Base-by-base conservation (phyloP, 371 early-diverging fungal species). In the Fennellomyces sp. region DNA sequence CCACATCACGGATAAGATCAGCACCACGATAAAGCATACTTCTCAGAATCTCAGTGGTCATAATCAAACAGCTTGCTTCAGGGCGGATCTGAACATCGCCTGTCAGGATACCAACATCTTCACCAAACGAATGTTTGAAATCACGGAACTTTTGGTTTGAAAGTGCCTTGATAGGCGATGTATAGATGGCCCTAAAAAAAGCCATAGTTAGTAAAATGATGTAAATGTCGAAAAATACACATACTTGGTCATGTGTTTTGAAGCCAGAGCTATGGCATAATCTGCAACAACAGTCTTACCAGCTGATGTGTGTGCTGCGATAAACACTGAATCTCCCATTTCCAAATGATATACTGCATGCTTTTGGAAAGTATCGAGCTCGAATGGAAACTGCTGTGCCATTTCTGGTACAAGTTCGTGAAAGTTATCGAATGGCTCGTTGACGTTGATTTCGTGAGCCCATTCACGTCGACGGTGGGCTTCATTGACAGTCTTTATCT, bases 241-340 rank as follows among this genome's bases (percentile, higher is more conserved):
- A 49, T 65, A 86, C 85, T 90, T 88, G 11, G 97, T 98, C 97
- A 96, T 95, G 69, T 97, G 98, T 59, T 92, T 90, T 63, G 87
- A 82, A 11, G 97, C 94, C 58, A 97, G 70, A 0, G 97, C 94
- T 54, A 99, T 95, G 0, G 99, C 99, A 72, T 99, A 99, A 77
- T 99, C 99, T 0, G 99, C 99, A 15, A 99, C 98, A 2, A 97
- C 98, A 0, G 99, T 99, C 78, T 99, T 99, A 57, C 99, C 99
- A 1, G 99, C 99, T 21, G 98, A 97, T 3, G 99, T 99, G 63
- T 99, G 99, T 0, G 99, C 99, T 3, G 99, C 97, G 23, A 99
- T 94, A 82, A 99, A 99, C 17, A 99, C 96, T 12, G 91, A 93
- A 56, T 98, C 95, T 19, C 94, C 93, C 61, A 89, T 89, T 73